Conservation (phyloP, 2,329 filamentous ascomycete genomes). For the Fusarium odoratissimum region DNA sequence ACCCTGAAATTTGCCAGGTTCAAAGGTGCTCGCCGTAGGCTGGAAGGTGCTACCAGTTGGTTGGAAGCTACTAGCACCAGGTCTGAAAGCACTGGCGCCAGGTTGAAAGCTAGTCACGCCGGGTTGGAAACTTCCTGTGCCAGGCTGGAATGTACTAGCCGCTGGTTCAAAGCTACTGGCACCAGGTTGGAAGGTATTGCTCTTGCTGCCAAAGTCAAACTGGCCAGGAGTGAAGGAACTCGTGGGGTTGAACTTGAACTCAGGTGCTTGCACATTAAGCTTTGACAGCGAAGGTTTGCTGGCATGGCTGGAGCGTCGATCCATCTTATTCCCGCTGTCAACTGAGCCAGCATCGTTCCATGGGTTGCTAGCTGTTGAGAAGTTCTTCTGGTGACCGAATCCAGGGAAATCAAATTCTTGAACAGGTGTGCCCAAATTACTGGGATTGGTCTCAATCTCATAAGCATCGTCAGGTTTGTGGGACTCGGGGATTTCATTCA, state of each 20-base stretch:
- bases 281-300: slow-evolving; percentile 80
- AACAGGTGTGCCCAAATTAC: slow-evolving; percentile 74
- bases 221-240: slow-evolving; percentile 48
- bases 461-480: slow-evolving; percentile 65
- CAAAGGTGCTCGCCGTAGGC: slow-evolving; percentile 17
- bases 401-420: slow-evolving; percentile 60
- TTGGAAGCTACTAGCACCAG: slow-evolving; percentile 53
- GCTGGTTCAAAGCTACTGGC: slow-evolving; percentile 45
- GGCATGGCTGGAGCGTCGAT: slow-evolving; percentile 64
- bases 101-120: slow-evolving; percentile 13
- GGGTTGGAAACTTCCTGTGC: slow-evolving; percentile 15
- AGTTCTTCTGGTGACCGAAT: slow-evolving; percentile 64
- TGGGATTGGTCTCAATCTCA: slow-evolving; percentile 80
- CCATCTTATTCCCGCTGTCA: slow-evolving; percentile 47
- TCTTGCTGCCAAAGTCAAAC: slow-evolving; percentile 47
- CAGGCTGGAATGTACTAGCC: slow-evolving; percentile 40
- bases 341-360: slow-evolving; percentile 66
- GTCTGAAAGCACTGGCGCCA: slow-evolving; percentile 6
- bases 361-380: slow-evolving; percentile 71
- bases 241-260: slow-evolving; percentile 80
- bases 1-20: slow-evolving; percentile 23
- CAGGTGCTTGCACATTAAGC: slow-evolving; percentile 88
- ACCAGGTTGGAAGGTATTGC: slow-evolving; percentile 57
- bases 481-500: slow-evolving; percentile 56
- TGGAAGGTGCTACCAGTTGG: slow-evolving; percentile 50